Evolutionary conservation across 306 rosid genomes (phyloP).

Genomic region (Lithocarpus polystachyus): DNA sequence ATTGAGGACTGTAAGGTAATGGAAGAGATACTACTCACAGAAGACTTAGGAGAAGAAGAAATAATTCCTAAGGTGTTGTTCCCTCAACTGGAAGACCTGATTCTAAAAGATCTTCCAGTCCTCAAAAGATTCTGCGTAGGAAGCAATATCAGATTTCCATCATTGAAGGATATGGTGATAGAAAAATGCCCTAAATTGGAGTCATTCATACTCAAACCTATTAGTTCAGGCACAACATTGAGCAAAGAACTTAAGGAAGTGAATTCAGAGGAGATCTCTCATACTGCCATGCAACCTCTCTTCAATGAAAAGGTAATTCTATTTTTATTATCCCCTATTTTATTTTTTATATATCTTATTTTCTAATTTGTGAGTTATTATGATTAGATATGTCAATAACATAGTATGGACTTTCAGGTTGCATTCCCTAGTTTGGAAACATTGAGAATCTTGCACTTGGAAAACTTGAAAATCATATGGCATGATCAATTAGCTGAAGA

Average conservation of each 20-base stretch:
- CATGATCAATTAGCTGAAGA: background rate
- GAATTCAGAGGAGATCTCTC: too few relatives aligned
- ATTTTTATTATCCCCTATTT: too few relatives aligned
- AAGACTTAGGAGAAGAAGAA: background rate
- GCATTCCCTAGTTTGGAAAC: background rate
- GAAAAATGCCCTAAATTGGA: background rate
- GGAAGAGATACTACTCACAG: slow-evolving; percentile 7
- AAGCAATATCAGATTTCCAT: too few relatives aligned
- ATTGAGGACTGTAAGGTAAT: background rate
- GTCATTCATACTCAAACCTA: background rate
- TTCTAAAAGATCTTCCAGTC: too few relatives aligned
- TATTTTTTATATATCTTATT: too few relatives aligned
- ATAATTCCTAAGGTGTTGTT: too few relatives aligned
- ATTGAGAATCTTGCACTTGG: background rate
- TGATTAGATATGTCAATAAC: background rate
- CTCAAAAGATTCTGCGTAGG: too few relatives aligned
- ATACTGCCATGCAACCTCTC: background rate
- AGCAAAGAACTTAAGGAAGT: too few relatives aligned
- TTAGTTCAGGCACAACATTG: too few relatives aligned
- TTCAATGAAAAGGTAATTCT: too few relatives aligned
- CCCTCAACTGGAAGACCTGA: too few relatives aligned
- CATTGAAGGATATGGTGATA: accelerated
- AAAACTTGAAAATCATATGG: background rate
- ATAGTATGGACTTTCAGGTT: background rate
- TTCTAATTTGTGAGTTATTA: too few relatives aligned